A percentile compares a stretch with the other conserved stretches of the same genome.
Conservation (phyloP, 1,284 basidiomycete species). For the Ganoderma meredithae region DNA sequence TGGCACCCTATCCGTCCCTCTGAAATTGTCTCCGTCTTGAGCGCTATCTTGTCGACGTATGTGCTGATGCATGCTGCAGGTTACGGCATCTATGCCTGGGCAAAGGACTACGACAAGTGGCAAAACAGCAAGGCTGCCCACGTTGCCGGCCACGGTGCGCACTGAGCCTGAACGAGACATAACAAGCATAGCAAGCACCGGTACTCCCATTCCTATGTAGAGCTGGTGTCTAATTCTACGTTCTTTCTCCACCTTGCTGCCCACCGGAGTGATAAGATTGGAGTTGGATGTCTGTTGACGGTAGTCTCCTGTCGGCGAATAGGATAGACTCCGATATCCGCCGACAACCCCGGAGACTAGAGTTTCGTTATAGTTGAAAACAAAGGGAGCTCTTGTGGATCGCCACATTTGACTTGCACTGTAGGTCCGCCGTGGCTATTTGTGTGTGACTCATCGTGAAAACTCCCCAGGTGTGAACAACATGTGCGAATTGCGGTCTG, state of each 20-base stretch:
- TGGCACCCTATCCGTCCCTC: slow-evolving; percentile 1
- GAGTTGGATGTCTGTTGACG: neutral
- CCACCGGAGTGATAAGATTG: neutral
- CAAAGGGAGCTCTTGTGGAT: neutral
- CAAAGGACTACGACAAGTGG: slow-evolving; percentile 73
- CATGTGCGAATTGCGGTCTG: neutral
- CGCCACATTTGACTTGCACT: neutral
- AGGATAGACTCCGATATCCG: neutral
- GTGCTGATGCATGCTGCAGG: slow-evolving; percentile 51
- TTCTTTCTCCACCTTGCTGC: slow-evolving; percentile 8
- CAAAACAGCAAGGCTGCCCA: slow-evolving; percentile 86
- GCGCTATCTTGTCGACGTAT: neutral
- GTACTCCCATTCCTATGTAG: slow-evolving; percentile 13
- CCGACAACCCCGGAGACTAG: neutral
- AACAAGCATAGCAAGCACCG: slow-evolving; percentile 18
- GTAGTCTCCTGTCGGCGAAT: neutral
- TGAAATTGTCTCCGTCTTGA: neutral
- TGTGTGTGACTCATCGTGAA: neutral
- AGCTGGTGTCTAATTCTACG: slow-evolving; percentile 24
- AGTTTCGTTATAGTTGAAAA: neutral
- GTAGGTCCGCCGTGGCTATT: neutral
- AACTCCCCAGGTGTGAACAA: neutral
- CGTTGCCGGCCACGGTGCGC: slow-evolving; percentile 50
- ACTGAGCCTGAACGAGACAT: slow-evolving; percentile 38
- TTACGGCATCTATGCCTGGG: slow-evolving; percentile 87